These are phyloP conservation scores for Xylaria hypoxylon DNA, from an alignment of 2,329 filamentous ascomycete species.

Conservation along the genomic window DNA sequence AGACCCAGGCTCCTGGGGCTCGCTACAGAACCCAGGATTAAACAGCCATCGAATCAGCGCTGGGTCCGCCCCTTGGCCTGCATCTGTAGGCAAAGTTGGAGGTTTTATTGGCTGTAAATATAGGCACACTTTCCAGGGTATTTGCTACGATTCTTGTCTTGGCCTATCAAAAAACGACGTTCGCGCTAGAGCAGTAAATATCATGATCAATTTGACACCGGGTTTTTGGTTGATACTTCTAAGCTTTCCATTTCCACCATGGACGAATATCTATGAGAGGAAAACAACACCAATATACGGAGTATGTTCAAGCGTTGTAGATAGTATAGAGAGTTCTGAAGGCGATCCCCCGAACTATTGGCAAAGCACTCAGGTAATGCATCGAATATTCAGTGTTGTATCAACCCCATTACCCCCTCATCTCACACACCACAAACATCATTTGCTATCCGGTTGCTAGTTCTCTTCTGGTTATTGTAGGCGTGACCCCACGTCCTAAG, in stretches of 20 bases:
- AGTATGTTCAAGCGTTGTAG: background rate
- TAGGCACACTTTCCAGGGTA: background rate
- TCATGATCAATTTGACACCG: background rate
- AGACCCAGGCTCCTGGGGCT: constrained; percentile 22
- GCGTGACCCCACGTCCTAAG: constrained; percentile 27
- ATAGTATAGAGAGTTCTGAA: background rate
- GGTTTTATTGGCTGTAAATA: background rate
- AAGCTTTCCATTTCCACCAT: background rate
- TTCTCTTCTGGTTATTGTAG: constrained; percentile 4
- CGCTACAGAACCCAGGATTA: background rate
- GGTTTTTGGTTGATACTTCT: background rate
- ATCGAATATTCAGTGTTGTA: background rate
- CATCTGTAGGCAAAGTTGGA: background rate
- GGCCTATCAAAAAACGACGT: constrained; percentile 27
- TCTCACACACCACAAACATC: background rate
- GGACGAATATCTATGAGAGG: background rate
- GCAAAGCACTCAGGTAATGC: background rate
- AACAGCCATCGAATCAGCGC: constrained; percentile 16
- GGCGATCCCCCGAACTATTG: background rate
- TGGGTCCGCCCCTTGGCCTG: background rate
- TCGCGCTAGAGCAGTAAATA: background rate
- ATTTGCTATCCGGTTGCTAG: background rate
- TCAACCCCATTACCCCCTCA: background rate
- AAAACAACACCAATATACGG: background rate
- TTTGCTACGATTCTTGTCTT: constrained; percentile 14